Evolutionary conservation across 371 early-diverging fungal species (phyloP), one percentile per base, ranked within the genome.

Genomic region (Mucor ambiguus): DNA sequence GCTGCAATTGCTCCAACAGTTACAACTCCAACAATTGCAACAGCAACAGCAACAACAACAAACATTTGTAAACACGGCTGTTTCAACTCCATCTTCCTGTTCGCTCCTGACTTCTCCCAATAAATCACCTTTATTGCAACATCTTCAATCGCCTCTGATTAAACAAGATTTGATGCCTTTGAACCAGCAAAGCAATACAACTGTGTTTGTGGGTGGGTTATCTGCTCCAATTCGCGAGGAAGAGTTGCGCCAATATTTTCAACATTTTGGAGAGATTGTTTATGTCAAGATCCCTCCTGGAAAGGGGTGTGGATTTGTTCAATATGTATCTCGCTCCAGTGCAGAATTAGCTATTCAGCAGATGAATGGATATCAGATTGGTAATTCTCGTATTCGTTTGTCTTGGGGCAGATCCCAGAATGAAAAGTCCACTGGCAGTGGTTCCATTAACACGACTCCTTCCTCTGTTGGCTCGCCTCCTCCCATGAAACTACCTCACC

Each of bases 241-340:
- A 41, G 96, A 97, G 59, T 80, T 96, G 61, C 73, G 87, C 28
- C 73, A 84, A 20, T 85, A 85, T 68, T 97, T 97, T 75, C 74
- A 84, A n/a, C 87, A 85, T 37, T 95, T 94, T 82, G 97, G 97
- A 29, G 93, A 91, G 29, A 95, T 97, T 54, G 83, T 87, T 2
- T 91, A 95, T 78, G 91, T 92, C 66, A 95, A 95, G 72, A 95
- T 97, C 60, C 96, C 96, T 38, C 91, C 90, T n/a, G 92, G 93
- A 52, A 95, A 94, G 74, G 92, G 93, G 4, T 97, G 96, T 74
- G 97, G 95, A 3, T 97, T 96, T 83, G 95, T 97, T 24, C 93
- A 93, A 62, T 97, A 85, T 72, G 87, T 86, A 12, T 86, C 89
- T 65, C 85, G 95, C 9, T 85, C 85, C 22, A 81, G 89, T 48